phyloP scores from a whole-genome alignment of 805 yeast species.

The Soucietia sequanensis region DNA sequence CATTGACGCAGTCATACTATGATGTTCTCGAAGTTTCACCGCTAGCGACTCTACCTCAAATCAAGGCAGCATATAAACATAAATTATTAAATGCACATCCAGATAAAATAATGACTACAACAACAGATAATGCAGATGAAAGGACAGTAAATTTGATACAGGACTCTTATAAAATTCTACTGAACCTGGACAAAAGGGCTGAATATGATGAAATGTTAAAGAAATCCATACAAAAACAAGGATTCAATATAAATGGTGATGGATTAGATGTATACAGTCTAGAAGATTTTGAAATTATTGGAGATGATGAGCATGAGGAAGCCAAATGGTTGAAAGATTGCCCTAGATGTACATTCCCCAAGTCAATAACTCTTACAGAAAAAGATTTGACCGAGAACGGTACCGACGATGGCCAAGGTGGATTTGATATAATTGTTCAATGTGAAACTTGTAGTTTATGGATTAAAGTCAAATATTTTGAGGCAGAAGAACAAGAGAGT shows the following conservation, averaged over 20 bases:
- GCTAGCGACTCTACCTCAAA: slow-evolving; percentile 33
- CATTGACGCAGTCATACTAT: slow-evolving; percentile 37
- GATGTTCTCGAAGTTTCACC: slow-evolving; percentile 54
- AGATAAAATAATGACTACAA: slow-evolving; percentile 70
- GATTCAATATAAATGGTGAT: slow-evolving; percentile 51
- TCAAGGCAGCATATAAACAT: slow-evolving; percentile 63
- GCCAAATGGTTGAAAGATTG: slow-evolving; percentile 53
- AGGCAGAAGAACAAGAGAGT: slow-evolving; percentile 25
- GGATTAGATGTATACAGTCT: slow-evolving; percentile 69
- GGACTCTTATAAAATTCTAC: slow-evolving; percentile 61
- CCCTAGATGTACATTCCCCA: slow-evolving; percentile 58
- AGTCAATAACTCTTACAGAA: slow-evolving; percentile 62
- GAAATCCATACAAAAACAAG: slow-evolving; percentile 31
- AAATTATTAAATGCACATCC: slow-evolving; percentile 72
- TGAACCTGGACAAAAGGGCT: slow-evolving; percentile 35
- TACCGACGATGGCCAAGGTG: slow-evolving; percentile 49
- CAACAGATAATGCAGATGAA: slow-evolving; percentile 3
- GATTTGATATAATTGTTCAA: slow-evolving; percentile 69
- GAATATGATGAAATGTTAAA: slow-evolving; percentile 53
- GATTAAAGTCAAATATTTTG: slow-evolving; percentile 72
- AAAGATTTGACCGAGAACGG: slow-evolving; percentile 56
- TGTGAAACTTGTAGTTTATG: slow-evolving; percentile 84
- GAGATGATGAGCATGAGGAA: slow-evolving; percentile 22
- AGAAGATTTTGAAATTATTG: slow-evolving; percentile 55
- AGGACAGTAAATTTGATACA: slow-evolving; percentile 41